These are phyloP conservation scores for Fremontodendron californicum DNA, from an alignment of 345 rosid species.

Conservation along the genomic window DNA sequence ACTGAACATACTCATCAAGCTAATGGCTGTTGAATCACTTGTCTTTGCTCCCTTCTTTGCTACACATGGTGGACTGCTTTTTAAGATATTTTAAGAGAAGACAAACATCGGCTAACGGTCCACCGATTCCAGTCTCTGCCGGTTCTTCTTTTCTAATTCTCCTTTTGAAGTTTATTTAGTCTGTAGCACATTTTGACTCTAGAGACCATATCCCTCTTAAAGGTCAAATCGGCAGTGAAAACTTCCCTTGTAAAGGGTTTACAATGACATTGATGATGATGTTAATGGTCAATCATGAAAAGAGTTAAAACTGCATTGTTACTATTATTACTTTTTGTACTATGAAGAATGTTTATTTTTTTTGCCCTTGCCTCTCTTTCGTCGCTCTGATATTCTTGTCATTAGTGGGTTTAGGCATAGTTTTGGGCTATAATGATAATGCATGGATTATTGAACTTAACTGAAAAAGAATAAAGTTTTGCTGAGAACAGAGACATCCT, in stretches of 20 bases:
- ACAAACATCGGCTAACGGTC: slow-evolving; percentile 8
- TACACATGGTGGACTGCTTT: slow-evolving; percentile 88
- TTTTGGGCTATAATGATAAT: neutral
- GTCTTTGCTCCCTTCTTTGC: slow-evolving; percentile 98
- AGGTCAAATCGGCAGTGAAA: slow-evolving; percentile 13
- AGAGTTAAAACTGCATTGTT: slow-evolving; percentile 13
- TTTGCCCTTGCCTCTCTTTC: neutral
- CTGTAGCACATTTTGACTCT: slow-evolving; percentile 12
- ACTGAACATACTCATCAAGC: slow-evolving; percentile 92
- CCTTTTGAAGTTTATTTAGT: slow-evolving; percentile 20
- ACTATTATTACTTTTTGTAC: neutral
- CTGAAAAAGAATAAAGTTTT: no score
- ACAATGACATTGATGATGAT: slow-evolving; percentile 13
- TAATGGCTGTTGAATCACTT: slow-evolving; percentile 98
- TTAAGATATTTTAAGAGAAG: slow-evolving; percentile 41
- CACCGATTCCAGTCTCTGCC: neutral
- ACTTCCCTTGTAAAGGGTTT: slow-evolving; percentile 19
- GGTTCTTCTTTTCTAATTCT: neutral
- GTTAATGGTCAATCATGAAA: slow-evolving; percentile 16
- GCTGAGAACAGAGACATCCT: no score
- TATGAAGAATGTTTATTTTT: neutral
- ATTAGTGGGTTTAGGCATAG: neutral
- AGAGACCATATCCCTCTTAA: slow-evolving; percentile 1
- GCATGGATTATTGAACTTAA: neutral
- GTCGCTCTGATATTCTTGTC: neutral